phyloP scores from a whole-genome alignment of 2,329 filamentous ascomycete species.

The Septoria petroselini region DNA sequence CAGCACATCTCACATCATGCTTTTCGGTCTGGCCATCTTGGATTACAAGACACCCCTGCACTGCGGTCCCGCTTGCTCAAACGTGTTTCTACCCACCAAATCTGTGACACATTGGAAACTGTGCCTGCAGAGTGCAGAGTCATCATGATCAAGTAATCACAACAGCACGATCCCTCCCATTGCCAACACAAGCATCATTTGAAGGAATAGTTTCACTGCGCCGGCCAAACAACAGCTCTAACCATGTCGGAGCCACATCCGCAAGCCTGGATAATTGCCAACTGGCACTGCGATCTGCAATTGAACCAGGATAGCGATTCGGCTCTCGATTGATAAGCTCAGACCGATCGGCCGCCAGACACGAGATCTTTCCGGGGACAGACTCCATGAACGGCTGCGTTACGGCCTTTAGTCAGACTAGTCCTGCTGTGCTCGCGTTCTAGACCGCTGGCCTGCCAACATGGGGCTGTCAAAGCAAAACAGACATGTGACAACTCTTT shows the following conservation, averaged over 20 bases:
- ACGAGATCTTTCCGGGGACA: neutral
- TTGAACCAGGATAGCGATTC: neutral
- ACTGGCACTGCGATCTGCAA: neutral
- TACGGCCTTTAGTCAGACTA: neutral
- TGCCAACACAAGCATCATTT: too few relatives aligned
- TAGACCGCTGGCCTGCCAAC: conserved; percentile 10
- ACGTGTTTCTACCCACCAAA: too few relatives aligned
- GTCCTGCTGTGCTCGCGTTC: too few relatives aligned
- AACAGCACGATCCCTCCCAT: neutral
- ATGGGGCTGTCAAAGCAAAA: conserved; percentile 4
- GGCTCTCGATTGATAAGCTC: neutral
- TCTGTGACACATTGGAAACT: too few relatives aligned
- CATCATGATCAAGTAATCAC: too few relatives aligned
- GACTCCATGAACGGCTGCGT: neutral
- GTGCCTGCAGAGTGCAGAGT: too few relatives aligned
- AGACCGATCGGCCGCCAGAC: conserved; percentile 1
- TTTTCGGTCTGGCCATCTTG: too few relatives aligned
- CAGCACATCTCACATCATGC: too few relatives aligned
- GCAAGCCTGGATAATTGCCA: neutral
- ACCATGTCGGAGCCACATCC: neutral
- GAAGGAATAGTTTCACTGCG: too few relatives aligned
- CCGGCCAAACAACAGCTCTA: neutral
- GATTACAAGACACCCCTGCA: too few relatives aligned
- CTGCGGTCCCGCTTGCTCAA: too few relatives aligned
- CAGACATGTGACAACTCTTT: neutral